Evolutionary conservation across 805 yeast genomes (phyloP), one percentile per base, ranked within the genome.

Genomic region (Metschnikowia shivogae): DNA sequence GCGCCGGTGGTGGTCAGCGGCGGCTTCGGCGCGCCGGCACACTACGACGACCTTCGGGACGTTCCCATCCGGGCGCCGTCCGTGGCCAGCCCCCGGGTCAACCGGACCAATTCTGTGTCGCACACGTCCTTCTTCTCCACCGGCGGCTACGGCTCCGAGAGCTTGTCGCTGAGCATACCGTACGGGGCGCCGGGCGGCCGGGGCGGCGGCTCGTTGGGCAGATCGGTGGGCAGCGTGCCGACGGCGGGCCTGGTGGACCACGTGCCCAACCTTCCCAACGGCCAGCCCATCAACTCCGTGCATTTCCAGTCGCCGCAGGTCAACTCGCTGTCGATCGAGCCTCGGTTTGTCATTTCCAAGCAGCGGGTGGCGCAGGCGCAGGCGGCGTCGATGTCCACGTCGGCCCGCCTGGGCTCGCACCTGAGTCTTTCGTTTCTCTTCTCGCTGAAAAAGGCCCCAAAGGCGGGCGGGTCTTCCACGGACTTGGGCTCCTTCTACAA

Each of bases 271-370:
- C 60, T 77, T 38, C 68, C 80, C 8, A 78, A 79, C 56, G 84
- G 83, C 17, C 82, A 78, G 53, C 67, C 77, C 6, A 79, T 79
- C 45, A 70, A 72, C 20, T 81, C 88, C 10, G 83, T 80, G 45
- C 80, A 81, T 47, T 80, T 86, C 45, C 81, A 81, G 43, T 84
- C 90, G 0, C 93, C 93, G 3, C 77, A 74, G 42, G 85, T 85
- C 5, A 52, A 53, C 43, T 62, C 78, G 5, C 65, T 79, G 14
- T 74, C 81, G 28, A 81, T 89, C n/a, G 97, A 89, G 59, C 86
- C 95, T 12, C 74, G 96, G 35, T 89, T 89, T 59, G 81, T 89
- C 40, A 84, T 89, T 33, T 86, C 95, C 9, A 81, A 87, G 56
- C 93, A 84, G 49, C 78, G 86, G 43, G 80, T 82, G 20, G 82